Evolutionary conservation across 225 moss, liverwort and hornwort genomes (phyloP).

Genomic region (Physcomitrium patens): DNA sequence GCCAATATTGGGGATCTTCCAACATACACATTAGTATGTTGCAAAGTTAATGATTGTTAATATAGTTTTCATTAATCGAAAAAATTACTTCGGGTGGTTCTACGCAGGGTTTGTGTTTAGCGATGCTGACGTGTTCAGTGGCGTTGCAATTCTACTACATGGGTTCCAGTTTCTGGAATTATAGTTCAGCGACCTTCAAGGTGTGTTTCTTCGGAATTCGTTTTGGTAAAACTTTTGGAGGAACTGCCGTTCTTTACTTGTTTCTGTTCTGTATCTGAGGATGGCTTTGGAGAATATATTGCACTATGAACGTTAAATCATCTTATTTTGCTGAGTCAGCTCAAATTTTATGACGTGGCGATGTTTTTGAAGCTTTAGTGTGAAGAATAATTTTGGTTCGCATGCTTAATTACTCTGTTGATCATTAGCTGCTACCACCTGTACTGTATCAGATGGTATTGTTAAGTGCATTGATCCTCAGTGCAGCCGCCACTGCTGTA

Average conservation of each 20-base stretch:
- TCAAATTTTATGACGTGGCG: slow-evolving; percentile 5
- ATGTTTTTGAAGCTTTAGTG: not conserved
- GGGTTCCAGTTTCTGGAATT: slow-evolving; percentile 41
- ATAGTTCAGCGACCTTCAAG: slow-evolving; percentile 27
- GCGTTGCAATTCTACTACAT: slow-evolving; percentile 52
- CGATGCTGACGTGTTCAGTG: slow-evolving; percentile 43
- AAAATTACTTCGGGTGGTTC: not conserved
- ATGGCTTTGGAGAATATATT: not conserved
- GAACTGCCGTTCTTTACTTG: not conserved
- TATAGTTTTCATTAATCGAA: not conserved
- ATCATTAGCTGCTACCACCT: slow-evolving; percentile 9
- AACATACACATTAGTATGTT: not conserved
- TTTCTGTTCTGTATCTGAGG: not conserved
- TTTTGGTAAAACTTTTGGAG: not conserved
- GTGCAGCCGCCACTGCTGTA: slow-evolving; percentile 39
- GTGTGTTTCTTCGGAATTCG: slow-evolving; percentile 16
- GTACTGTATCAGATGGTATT: slow-evolving; percentile 46
- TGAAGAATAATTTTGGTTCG: not conserved
- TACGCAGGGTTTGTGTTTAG: slow-evolving; percentile 49
- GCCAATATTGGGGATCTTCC: not conserved
- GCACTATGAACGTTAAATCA: not conserved
- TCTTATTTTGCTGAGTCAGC: not conserved
- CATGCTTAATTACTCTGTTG: not conserved
- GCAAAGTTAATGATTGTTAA: not conserved
- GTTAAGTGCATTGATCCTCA: slow-evolving; percentile 42